Conservation (phyloP, 148 eudicot genomes). For the Rhododendron ovatum region DNA sequence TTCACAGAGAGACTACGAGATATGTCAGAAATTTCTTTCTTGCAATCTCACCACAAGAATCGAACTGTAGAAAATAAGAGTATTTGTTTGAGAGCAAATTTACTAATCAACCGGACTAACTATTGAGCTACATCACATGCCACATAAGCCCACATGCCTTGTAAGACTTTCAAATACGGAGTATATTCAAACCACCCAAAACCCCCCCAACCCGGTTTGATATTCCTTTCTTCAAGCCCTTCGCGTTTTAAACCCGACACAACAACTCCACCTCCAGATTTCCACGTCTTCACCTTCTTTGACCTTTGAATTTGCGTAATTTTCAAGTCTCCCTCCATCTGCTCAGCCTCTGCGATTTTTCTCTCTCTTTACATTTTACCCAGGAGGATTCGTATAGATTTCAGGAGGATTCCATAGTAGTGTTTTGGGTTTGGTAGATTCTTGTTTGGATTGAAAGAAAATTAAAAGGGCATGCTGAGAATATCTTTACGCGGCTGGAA, state of each 20-base stretch:
- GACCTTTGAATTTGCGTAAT: slow-evolving; percentile 23
- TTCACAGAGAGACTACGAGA: no score
- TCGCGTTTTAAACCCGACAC: slow-evolving; percentile 5
- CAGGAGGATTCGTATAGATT: neutral
- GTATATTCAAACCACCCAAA: neutral
- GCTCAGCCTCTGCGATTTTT: neutral
- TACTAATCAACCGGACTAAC: neutral
- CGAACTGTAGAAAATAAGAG: no score
- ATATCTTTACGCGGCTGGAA: slow-evolving; percentile 11
- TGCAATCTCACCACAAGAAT: no score
- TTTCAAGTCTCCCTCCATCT: neutral
- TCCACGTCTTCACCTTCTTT: slow-evolving; percentile 16
- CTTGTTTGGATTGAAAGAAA: slow-evolving; percentile 17
- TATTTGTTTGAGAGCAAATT: no score
- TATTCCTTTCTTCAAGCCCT: slow-evolving; percentile 20
- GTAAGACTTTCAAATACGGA: neutral
- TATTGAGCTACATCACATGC: neutral
- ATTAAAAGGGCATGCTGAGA: slow-evolving; percentile 7
- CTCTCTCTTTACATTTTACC: neutral
- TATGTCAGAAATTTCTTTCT: no score
- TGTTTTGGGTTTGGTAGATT: slow-evolving; percentile 12
- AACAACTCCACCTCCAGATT: neutral
- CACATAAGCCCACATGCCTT: neutral
- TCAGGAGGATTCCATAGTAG: neutral
- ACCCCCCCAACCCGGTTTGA: slow-evolving; percentile 16